Evolutionary conservation across 345 rosid species (phyloP).

Genomic region (Ricinus communis): DNA sequence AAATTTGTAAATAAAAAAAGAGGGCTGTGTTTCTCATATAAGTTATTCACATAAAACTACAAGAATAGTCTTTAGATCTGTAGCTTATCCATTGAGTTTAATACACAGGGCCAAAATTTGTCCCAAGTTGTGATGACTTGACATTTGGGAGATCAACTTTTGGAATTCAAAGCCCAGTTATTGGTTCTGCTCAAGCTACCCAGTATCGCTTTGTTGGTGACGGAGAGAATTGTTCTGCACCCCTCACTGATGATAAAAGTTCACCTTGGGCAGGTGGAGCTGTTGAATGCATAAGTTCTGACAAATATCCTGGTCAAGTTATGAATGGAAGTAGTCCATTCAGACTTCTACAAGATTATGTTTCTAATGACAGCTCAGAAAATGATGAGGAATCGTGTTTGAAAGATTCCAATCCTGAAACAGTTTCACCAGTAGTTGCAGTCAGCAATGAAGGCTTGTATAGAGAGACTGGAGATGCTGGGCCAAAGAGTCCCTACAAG

Average conservation of each 20-base stretch:
- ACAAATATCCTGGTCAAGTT: constrained; percentile 15
- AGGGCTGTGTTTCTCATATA: too few species aligned
- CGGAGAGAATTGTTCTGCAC: constrained; percentile 18
- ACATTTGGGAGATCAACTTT: constrained; percentile 12
- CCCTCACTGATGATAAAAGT: constrained; percentile 3
- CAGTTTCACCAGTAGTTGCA: constrained; percentile 18
- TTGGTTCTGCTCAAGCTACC: constrained; percentile 23
- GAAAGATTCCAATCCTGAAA: constrained; percentile 11
- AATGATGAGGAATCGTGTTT: constrained; percentile 21
- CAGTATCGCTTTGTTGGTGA: constrained; percentile 12
- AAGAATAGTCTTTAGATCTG: constrained; percentile 4
- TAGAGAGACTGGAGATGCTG: constrained; percentile 17
- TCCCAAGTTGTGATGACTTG: constrained; percentile 14
- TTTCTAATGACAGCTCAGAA: constrained; percentile 51
- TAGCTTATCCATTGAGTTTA: neutral
- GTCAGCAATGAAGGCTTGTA: constrained; percentile 16
- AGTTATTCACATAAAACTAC: neutral
- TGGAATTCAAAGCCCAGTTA: constrained; percentile 15
- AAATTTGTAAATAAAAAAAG: too few species aligned
- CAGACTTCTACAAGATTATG: constrained; percentile 49
- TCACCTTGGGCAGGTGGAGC: constrained; percentile 8
- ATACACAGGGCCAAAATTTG: constrained; percentile 16
- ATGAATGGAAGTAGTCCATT: constrained; percentile 42
- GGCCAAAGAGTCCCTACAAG: constrained; percentile 11
- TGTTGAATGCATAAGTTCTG: constrained; percentile 20